Base-by-base conservation (phyloP, 116 monocot genomes). In the Trichopus zeylanicus region DNA sequence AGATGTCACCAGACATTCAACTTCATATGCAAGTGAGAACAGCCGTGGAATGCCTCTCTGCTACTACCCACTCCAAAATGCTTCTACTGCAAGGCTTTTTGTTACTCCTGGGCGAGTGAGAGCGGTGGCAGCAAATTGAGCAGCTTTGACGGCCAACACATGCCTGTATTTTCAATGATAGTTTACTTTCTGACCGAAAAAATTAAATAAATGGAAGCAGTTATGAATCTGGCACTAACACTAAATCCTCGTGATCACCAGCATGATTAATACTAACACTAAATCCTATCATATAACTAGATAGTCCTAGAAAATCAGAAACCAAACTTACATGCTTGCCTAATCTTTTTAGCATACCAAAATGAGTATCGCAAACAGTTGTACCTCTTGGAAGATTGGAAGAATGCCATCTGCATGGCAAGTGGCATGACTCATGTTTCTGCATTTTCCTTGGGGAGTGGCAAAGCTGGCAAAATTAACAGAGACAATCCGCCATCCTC, bases 401-500 rank as follows among this genome's bases (percentile, higher is more conserved):
- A 51, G 51, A 26, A 60, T 65, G 35, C 32, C 32, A 4, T 66
- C 53, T 33, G 59, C 35, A 48, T 51, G 58, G 60, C 72, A 73
- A 39, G 11, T 25, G 23, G 65, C 72, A 64, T 57, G 65, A 26
- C 59, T 73, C 31, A 65, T 60, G 9, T 31, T 53, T 21, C 72
- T 65, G 54, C 72, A 73, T 31, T 65, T 21, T 13, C 72, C 72
- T 73, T 65, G 23, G 21, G 65, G 65, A 53, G 66, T 73, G 52
- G 65, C 72, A 66, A 73, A 73, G 60, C 64, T 73, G 39, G 65
- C 72, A 66, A 65, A 73, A 51, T 13, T 49, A 26, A 73, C 31
- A 24, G 39, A 53, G 51, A 7, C 26, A 46, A 73, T 73, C 7
- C 30, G 65, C 60, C 65, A 66, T 39, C 65, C 72, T 59, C 27